A percentile compares a stretch with the other conserved stretches of the same genome.
Conservation (phyloP, 805 yeast genomes). For the Ogataea pilisensis region DNA sequence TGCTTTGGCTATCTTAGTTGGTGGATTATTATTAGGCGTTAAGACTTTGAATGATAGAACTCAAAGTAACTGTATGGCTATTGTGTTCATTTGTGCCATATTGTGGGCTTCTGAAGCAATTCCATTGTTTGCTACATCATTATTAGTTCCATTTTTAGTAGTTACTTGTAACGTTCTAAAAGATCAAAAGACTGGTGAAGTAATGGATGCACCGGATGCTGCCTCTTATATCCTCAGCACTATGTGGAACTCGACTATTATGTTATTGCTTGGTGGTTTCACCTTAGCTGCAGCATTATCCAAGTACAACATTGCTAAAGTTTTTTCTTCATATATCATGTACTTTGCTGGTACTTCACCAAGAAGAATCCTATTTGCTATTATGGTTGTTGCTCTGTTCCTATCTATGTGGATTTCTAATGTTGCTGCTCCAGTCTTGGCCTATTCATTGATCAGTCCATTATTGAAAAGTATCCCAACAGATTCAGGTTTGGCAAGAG, state of each 20-base stretch:
- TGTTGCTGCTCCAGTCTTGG: slow-evolving; percentile 53
- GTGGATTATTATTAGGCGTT: slow-evolving; percentile 51
- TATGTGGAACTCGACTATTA: slow-evolving; percentile 53
- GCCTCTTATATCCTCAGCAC: slow-evolving; percentile 42
- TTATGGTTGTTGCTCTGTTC: slow-evolving; percentile 48
- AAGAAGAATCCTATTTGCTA: slow-evolving; percentile 41
- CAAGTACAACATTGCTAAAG: slow-evolving; percentile 49
- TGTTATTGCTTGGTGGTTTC: slow-evolving; percentile 50
- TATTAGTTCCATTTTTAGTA: slow-evolving; percentile 44
- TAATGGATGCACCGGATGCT: slow-evolving; percentile 39
- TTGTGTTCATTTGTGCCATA: slow-evolving; percentile 52
- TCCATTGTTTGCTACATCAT: slow-evolving; percentile 46
- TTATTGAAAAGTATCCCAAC: slow-evolving; percentile 38
- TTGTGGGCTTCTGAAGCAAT: slow-evolving; percentile 51
- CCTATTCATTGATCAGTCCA: slow-evolving; percentile 48
- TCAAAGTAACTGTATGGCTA: slow-evolving; percentile 62
- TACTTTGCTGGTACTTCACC: slow-evolving; percentile 50
- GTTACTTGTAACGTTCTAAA: slow-evolving; percentile 48
- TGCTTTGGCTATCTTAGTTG: slow-evolving; percentile 44
- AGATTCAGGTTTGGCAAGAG: slow-evolving; percentile 30
- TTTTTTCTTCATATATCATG: slow-evolving; percentile 45
- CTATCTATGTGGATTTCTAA: slow-evolving; percentile 57
- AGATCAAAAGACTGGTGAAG: slow-evolving; percentile 38
- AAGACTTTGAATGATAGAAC: slow-evolving; percentile 59
- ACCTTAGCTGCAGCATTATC: slow-evolving; percentile 53